Percentiles rank a stretch among this genome's conserved stretches.
Evolutionary conservation across 257 asterid species (phyloP).

Genomic region (Solanum pimpinellifolium): DNA sequence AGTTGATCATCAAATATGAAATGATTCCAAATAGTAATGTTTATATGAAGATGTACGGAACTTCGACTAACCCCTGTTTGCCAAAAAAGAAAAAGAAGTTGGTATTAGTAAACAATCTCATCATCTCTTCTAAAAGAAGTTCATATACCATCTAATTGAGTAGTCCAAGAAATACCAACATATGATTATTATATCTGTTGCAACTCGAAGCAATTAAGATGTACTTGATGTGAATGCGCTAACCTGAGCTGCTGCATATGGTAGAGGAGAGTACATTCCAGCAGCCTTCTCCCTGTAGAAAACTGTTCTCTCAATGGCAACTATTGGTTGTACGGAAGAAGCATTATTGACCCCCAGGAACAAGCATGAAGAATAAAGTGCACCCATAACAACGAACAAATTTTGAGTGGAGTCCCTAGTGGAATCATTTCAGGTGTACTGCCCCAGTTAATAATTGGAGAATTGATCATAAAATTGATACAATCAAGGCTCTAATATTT

Average conservation of each 20-base stretch:
- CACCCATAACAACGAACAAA: constrained; percentile 65
- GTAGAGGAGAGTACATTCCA: constrained; percentile 70
- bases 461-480: not conserved
- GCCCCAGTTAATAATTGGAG: not conserved
- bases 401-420: constrained; percentile 65
- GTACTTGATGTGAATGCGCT: not conserved
- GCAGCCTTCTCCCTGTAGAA: constrained; percentile 90
- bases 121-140: not conserved
- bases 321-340: constrained; percentile 78
- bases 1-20: constrained; percentile 78
- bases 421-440: not conserved
- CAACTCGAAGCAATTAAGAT: not conserved
- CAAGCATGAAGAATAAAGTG: constrained; percentile 55
- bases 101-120: not conserved
- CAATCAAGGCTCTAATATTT: not conserved
- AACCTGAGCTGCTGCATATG: constrained; percentile 86
- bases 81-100: not conserved
- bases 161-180: not conserved
- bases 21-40: constrained; percentile 56
- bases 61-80: constrained; percentile 68
- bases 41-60: constrained; percentile 62
- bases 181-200: not conserved
- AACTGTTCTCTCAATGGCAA: constrained; percentile 77
- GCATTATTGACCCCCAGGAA: constrained; percentile 85
- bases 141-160: not conserved